Evolutionary conservation across 2,329 filamentous ascomycete species (phyloP).

Genomic region (Zasmidium angulare): DNA sequence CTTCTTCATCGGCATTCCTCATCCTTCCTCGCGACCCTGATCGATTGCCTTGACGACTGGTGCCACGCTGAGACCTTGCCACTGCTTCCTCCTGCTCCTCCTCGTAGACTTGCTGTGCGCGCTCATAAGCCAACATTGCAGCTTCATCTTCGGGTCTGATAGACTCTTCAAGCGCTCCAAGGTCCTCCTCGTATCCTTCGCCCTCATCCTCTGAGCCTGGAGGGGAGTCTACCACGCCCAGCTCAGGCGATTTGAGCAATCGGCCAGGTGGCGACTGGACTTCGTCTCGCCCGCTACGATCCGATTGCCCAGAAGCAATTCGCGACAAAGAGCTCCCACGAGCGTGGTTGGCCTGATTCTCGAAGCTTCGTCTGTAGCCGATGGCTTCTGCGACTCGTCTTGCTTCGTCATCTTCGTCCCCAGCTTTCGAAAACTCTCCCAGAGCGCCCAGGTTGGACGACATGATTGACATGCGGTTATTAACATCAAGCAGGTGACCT

Average conservation of each 20-base stretch:
- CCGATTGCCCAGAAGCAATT: conserved; percentile 28
- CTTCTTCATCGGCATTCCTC: conserved; percentile 25
- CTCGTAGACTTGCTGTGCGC: conserved; percentile 32
- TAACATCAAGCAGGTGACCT: conserved; percentile 54
- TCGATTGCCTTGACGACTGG: conserved; percentile 11
- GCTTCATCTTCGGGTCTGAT: conserved; percentile 37
- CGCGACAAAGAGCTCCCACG: conserved; percentile 30
- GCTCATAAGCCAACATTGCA: conserved; percentile 33
- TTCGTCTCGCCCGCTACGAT: conserved; percentile 29
- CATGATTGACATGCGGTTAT: conserved; percentile 48
- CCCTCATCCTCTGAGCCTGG: conserved; percentile 24
- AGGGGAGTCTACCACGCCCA: conserved; percentile 32
- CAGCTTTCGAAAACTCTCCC: conserved; percentile 28
- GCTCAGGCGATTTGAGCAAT: conserved; percentile 35
- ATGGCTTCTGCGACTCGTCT: conserved; percentile 42
- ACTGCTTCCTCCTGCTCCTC: conserved; percentile 34
- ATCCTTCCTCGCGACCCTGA: conserved; percentile 23
- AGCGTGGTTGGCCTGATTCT: conserved; percentile 9
- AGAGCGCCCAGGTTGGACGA: conserved; percentile 38
- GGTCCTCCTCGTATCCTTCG: conserved; percentile 29
- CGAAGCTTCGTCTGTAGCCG: conserved; percentile 27
- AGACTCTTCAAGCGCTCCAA: conserved; percentile 16
- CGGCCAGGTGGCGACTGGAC: conserved; percentile 50
- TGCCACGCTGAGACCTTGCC: conserved; percentile 26
- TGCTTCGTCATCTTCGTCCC: conserved; percentile 36